Conservation (phyloP, 1,139 yeast species). For the Magnusiomyces suaveolens region DNA sequence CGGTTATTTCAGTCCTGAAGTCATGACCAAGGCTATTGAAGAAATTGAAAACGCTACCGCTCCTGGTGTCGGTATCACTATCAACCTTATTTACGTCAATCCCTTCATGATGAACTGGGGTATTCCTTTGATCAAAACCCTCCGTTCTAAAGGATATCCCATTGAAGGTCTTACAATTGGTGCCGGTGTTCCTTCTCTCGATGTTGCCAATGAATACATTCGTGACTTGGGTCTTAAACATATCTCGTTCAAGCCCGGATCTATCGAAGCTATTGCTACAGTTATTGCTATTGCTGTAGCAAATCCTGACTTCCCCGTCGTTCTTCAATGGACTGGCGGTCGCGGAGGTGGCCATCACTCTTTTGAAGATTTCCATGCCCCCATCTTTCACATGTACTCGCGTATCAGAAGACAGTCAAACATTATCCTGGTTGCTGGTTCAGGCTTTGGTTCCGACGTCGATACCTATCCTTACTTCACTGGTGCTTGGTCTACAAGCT, state of each 20-base stretch:
- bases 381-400: constrained; percentile 89
- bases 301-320: constrained; percentile 92
- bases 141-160: constrained; percentile 89
- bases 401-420: constrained; percentile 87
- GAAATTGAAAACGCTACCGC: constrained; percentile 45
- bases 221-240: constrained; percentile 87
- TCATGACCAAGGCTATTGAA: constrained; percentile 68
- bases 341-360: constrained; percentile 99
- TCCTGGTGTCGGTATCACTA: constrained; percentile 85
- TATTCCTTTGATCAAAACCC: constrained; percentile 82
- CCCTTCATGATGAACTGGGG: constrained; percentile 99
- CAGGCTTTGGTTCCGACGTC: constrained; percentile 95
- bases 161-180: constrained; percentile 94
- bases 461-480: constrained; percentile 96
- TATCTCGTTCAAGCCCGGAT: constrained; percentile 95
- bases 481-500: constrained; percentile 84
- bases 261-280: constrained; percentile 82
- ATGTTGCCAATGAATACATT: constrained; percentile 94
- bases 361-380: constrained; percentile 97
- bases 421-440: constrained; percentile 88
- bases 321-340: constrained; percentile 99
- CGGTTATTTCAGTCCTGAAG: constrained; percentile 73
- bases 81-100: constrained; percentile 88
- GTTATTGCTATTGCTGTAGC: constrained; percentile 87
- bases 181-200: constrained; percentile 98